Percentiles rank a stretch among this genome's conserved stretches.
Conservation (phyloP, 2,329 filamentous ascomycete genomes). For the Verticillium nubilum region DNA sequence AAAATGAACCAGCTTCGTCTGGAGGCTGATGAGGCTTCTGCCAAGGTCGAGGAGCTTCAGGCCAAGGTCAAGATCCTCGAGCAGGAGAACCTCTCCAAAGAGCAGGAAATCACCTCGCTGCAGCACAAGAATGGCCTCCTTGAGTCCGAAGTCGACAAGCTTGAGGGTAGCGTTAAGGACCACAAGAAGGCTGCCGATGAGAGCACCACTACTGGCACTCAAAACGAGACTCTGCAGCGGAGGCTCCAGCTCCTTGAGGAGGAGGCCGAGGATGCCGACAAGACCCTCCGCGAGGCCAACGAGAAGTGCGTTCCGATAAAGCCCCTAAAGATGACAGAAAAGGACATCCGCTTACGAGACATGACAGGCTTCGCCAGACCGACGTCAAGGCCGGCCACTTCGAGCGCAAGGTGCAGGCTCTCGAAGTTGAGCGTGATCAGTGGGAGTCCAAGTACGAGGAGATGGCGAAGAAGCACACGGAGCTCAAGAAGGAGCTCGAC, state of each 20-base stretch:
- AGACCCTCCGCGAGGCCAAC: slow-evolving; percentile 93
- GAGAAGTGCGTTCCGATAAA: slow-evolving; percentile 72
- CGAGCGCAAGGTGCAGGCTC: slow-evolving; percentile 97
- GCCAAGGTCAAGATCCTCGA: slow-evolving; percentile 82
- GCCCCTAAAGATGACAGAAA: neutral
- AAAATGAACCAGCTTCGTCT: slow-evolving; percentile 93
- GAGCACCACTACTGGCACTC: slow-evolving; percentile 74
- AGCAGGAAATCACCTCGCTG: slow-evolving; percentile 96
- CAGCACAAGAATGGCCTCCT: slow-evolving; percentile 92
- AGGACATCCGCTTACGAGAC: slow-evolving; percentile 2
- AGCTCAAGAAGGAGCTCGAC: slow-evolving; percentile 83
- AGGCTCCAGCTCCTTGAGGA: slow-evolving; percentile 95
- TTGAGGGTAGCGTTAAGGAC: slow-evolving; percentile 77
- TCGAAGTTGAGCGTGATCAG: slow-evolving; percentile 85
- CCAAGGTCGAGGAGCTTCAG: slow-evolving; percentile 84
- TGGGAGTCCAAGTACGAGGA: slow-evolving; percentile 99
- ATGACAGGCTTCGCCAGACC: slow-evolving; percentile 84
- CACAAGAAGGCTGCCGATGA: slow-evolving; percentile 83
- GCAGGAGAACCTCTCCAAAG: slow-evolving; percentile 92
- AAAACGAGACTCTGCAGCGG: slow-evolving; percentile 88
- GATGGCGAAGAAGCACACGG: slow-evolving; percentile 83
- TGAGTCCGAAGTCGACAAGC: slow-evolving; percentile 87
- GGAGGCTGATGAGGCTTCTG: slow-evolving; percentile 80
- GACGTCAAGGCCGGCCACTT: slow-evolving; percentile 99
- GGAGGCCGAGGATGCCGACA: slow-evolving; percentile 94